Evolutionary conservation across 805 yeast genomes (phyloP), one percentile per base, ranked within the genome.

Genomic region (Saturnispora sekii): DNA sequence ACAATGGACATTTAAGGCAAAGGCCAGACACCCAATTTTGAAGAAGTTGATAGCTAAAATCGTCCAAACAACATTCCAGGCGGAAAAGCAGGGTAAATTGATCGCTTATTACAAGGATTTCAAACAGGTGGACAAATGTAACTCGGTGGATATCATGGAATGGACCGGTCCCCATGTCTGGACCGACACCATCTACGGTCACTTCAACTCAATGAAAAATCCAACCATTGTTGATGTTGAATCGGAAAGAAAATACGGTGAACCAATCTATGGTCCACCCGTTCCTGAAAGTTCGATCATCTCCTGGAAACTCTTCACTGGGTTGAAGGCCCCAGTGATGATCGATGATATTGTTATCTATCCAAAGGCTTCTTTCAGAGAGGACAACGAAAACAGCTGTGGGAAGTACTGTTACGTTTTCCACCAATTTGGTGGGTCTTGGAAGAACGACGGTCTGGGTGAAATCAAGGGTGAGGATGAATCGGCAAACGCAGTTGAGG

Each of bases 121-220:
- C 46, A 61, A 60, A 43, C 65, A 61, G 35, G 65, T 63, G 34
- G 67, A 63, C 49, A 57, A 59, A 49, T 63, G 67, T 47, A 54
- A 58, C 15, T 59, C 65, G 2, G 57, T 66, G 47, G 81, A 75
- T 51, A 76, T 81, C 44, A 76, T 78, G 68, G 74, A 70, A 54
- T 81, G 87, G 87, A 81, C 93, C 0, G 94, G 94, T 10, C 77
- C 84, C 38, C 93, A 86, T 35, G 65, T 78, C 21, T 84, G 87
- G 80, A 79, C 94, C 1, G 90, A 83, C 58, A 77, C 79, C 10
- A 72, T 82, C 10, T 72, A 82, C 60, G 72, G 73, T 8, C 84
- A 82, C 58, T 68, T 82, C 58, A 81, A 81, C 57, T 57, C 62
- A 18, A 50, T 61, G 37, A 52, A 48, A 41, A 58, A 61, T 35